These are phyloP conservation scores for Daldinia grandis DNA, from an alignment of 495 filamentous ascomycete species.

Conservation along the genomic window DNA sequence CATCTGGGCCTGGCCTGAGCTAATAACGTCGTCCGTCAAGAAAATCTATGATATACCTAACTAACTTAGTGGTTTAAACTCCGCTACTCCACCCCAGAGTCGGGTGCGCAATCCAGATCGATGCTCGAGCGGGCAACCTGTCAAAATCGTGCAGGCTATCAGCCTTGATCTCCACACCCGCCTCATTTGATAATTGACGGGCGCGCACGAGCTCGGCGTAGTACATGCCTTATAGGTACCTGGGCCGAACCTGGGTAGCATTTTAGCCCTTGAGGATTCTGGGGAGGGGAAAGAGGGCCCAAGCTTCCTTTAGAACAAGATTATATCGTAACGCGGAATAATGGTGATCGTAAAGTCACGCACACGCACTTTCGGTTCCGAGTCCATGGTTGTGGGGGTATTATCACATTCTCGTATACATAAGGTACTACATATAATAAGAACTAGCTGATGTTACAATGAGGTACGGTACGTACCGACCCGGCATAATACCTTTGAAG, in stretches of 20 bases:
- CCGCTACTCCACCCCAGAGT: slow-evolving; percentile 4
- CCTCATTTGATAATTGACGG: slow-evolving; percentile 38
- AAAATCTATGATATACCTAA: slow-evolving; percentile 14
- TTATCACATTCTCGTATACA: slow-evolving; percentile 45
- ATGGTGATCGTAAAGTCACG: slow-evolving; percentile 29
- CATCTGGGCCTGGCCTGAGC: slow-evolving; percentile 21
- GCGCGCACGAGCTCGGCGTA: slow-evolving; percentile 10
- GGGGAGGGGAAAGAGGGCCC: slow-evolving; percentile 14
- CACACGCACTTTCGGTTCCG: slow-evolving; percentile 34
- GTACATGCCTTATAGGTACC: slow-evolving; percentile 3
- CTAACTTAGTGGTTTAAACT: neutral
- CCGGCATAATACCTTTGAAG: slow-evolving; percentile 7
- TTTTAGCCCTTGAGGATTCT: slow-evolving; percentile 7
- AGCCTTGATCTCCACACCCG: slow-evolving; percentile 38
- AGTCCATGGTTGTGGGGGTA: slow-evolving; percentile 41
- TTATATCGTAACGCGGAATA: slow-evolving; percentile 33
- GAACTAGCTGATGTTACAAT: slow-evolving; percentile 30
- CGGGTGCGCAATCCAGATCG: slow-evolving; percentile 28
- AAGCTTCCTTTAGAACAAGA: slow-evolving; percentile 29
- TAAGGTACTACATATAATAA: slow-evolving; percentile 10
- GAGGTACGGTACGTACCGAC: slow-evolving; percentile 40
- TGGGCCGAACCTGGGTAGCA: slow-evolving; percentile 19
- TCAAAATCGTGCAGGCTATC: slow-evolving; percentile 36
- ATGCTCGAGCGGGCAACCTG: slow-evolving; percentile 29
- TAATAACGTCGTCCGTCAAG: slow-evolving; percentile 12